Evolutionary conservation across 2,329 filamentous ascomycete genomes (phyloP).

Genomic region (Diaporthe sp.): DNA sequence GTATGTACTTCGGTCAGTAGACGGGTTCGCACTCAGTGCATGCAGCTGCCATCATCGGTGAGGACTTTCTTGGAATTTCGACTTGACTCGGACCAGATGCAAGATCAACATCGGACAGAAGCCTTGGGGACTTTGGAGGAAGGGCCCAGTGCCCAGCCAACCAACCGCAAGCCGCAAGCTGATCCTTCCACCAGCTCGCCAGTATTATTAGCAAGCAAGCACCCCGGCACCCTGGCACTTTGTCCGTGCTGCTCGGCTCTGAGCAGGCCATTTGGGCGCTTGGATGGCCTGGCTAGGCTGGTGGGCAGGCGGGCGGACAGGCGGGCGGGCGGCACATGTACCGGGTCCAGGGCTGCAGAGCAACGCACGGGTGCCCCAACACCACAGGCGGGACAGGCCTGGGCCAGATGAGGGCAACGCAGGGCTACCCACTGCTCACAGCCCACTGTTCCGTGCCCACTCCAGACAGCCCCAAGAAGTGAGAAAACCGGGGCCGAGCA

Average conservation of each 20-base stretch:
- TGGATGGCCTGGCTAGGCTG: neutral
- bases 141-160: conserved; percentile 32
- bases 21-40: neutral
- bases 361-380: conserved; percentile 25
- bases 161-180: conserved; percentile 3
- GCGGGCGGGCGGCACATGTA: conserved; percentile 20
- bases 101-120: conserved; percentile 31
- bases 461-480: conserved; percentile 17
- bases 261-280: neutral
- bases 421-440: conserved; percentile 8
- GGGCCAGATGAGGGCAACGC: conserved; percentile 2
- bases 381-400: neutral
- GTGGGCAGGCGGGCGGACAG: neutral
- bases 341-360: conserved; percentile 28
- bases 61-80: conserved; percentile 20
- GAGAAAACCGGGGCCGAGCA: neutral
- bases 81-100: conserved; percentile 23
- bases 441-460: neutral
- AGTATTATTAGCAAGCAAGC: conserved; percentile 23
- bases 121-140: conserved; percentile 16
- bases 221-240: conserved; percentile 8
- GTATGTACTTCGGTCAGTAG: conserved; percentile 10
- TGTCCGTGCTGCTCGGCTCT: neutral
- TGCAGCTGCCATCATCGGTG: conserved; percentile 8
- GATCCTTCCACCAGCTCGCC: conserved; percentile 35